Percentiles rank a stretch among this genome's conserved stretches.
Conservation (phyloP, 2,329 filamentous ascomycete species). For the Juglanconis sp. region DNA sequence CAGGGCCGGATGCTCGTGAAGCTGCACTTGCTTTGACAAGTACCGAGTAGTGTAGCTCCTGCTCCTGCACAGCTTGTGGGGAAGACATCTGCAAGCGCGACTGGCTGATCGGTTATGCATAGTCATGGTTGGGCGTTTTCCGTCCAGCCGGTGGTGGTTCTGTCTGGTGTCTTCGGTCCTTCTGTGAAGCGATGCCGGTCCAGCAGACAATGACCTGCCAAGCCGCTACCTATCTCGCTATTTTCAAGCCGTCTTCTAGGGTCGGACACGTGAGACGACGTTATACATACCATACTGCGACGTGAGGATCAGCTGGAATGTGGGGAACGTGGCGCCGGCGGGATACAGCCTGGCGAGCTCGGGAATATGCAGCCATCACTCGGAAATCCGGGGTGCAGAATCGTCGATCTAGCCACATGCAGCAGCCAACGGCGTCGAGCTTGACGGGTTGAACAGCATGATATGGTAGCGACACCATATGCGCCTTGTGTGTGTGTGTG, state of each 20-base stretch:
- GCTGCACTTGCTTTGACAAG: not conserved
- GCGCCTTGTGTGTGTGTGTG: too few species aligned
- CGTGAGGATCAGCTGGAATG: slow-evolving; percentile 5
- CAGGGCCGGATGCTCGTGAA: slow-evolving; percentile 6
- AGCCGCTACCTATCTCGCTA: slow-evolving; percentile 4
- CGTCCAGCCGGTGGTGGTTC: not conserved
- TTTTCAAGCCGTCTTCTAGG: slow-evolving; percentile 8
- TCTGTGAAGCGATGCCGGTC: not conserved
- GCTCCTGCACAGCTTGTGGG: slow-evolving; percentile 8
- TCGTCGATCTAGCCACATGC: not conserved
- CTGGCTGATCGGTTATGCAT: slow-evolving; percentile 8
- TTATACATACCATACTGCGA: slow-evolving; percentile 1
- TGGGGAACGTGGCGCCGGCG: slow-evolving; percentile 10
- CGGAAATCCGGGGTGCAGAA: slow-evolving; percentile 2
- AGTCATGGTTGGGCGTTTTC: not conserved
- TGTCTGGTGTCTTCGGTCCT: not conserved
- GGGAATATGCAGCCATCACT: not conserved
- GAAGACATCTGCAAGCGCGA: slow-evolving; percentile 4
- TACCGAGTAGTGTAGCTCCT: not conserved
- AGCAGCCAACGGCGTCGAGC: not conserved
- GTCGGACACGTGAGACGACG: slow-evolving; percentile 7
- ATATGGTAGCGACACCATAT: too few species aligned
- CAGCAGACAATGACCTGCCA: slow-evolving; percentile 8
- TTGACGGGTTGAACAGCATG: too few species aligned
- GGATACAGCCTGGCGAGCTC: not conserved